phyloP scores from a whole-genome alignment of 2,329 filamentous ascomycete species.

The Ophiosphaerella narmari region DNA sequence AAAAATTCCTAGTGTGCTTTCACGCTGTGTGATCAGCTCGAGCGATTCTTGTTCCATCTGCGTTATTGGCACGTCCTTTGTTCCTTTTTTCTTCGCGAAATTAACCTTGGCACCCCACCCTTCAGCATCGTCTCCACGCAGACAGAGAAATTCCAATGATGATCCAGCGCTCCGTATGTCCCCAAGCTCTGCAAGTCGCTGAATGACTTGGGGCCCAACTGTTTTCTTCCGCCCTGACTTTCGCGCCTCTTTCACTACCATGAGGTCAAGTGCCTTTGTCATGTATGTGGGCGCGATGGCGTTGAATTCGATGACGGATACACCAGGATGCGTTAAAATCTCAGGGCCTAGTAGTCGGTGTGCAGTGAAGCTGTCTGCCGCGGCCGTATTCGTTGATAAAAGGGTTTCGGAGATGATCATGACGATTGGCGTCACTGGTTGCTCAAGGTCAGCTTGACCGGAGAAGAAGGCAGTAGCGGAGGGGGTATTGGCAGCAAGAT shows the following conservation, averaged over 20 bases:
- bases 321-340: constrained; percentile 78
- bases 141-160: constrained; percentile 87
- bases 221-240: constrained; percentile 75
- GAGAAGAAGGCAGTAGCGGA: constrained; percentile 54
- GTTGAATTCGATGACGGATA: constrained; percentile 88
- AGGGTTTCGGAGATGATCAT: constrained; percentile 92
- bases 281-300: constrained; percentile 85
- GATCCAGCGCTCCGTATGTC: constrained; percentile 93
- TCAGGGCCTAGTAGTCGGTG: constrained; percentile 87
- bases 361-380: constrained; percentile 89
- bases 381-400: constrained; percentile 80
- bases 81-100: constrained; percentile 61
- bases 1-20: constrained; percentile 90
- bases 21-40: constrained; percentile 80
- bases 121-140: constrained; percentile 77
- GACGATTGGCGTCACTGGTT: constrained; percentile 66
- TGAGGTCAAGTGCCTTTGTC: constrained; percentile 78
- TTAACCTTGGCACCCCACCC: constrained; percentile 81
- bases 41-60: constrained; percentile 78
- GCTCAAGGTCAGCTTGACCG: constrained; percentile 24
- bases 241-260: constrained; percentile 83
- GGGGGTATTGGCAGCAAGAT: constrained; percentile 70
- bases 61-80: constrained; percentile 67
- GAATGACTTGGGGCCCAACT: constrained; percentile 78
- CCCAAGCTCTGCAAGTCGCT: constrained; percentile 80